A percentile compares a stretch with the other conserved stretches of the same genome.
Conservation (phyloP, 164 flowering plant genomes). For the Vitis riparia region DNA sequence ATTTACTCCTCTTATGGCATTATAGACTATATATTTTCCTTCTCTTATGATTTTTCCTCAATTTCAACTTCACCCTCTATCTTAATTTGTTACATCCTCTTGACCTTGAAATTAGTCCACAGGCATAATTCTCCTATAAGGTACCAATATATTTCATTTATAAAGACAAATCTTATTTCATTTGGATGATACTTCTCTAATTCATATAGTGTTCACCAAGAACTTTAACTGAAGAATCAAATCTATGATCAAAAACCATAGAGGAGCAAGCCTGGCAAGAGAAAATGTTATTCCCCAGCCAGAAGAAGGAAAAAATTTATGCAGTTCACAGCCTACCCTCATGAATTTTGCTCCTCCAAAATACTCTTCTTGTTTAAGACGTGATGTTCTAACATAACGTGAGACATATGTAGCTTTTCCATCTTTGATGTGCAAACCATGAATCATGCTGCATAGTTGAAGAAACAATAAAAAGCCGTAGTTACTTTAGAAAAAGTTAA, state of each 20-base stretch:
- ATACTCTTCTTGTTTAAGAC: slow-evolving; percentile 86
- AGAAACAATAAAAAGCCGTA: slow-evolving; percentile 1
- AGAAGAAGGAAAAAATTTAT: no score
- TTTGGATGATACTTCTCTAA: no score
- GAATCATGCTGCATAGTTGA: slow-evolving; percentile 72
- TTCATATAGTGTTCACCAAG: no score
- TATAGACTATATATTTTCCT: neutral
- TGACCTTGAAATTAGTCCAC: no score
- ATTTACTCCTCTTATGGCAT: neutral
- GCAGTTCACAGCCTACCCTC: slow-evolving; percentile 51
- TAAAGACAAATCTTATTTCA: no score
- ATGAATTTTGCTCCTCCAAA: slow-evolving; percentile 83
- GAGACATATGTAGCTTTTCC: slow-evolving; percentile 96
- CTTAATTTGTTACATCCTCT: neutral
- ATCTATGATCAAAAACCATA: neutral
- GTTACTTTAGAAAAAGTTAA: neutral
- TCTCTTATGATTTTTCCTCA: neutral
- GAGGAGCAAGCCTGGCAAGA: neutral
- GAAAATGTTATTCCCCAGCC: no score
- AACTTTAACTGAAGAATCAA: no score
- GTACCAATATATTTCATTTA: no score
- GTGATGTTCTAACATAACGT: slow-evolving; percentile 86
- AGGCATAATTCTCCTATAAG: no score
- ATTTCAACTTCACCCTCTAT: neutral
- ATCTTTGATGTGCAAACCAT: slow-evolving; percentile 91